Base-by-base conservation (phyloP, 257 asterid genomes). In the Nicotiana tomentosiformis region DNA sequence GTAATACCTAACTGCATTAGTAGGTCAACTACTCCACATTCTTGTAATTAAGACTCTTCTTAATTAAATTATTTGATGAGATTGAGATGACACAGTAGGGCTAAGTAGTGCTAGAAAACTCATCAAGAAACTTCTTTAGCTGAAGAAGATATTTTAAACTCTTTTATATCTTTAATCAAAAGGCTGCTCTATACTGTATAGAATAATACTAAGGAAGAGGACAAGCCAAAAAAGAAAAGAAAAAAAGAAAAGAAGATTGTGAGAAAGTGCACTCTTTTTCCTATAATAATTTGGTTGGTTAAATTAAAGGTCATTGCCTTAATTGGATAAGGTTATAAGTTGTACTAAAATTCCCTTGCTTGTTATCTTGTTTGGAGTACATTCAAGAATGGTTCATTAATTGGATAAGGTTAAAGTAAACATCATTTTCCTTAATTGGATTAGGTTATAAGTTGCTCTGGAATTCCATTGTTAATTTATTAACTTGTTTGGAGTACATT, bases 21-120 rank as follows among this genome's bases (percentile, higher is more conserved):
- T 82, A 17, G 89, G 79, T 87, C 89, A 87, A 89, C 93, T 58
- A 89, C 89, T 87, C 92, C 91, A 83, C 87, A 78, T 83, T 86
- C 87, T 33, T n/a, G 18, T 56, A 51, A 56, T 20, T 23, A 72
- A n/a, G 23, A 14, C 61, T 14, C 79, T 2, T 72, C 61, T 72
- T 72, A 72, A 72, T 70, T 39, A 66, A 30, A 7, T 15, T 32
- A 70, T 23, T 0, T 46, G 66, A 61, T 20, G 11, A 20, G 66
- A 61, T 20, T 61, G 66, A n/a, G 66, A 72, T 57, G 64, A 18
- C 64, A 57, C 26, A 18, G 26, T 23, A 23, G 14, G 39, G 23
- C 20, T 72, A 35, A 72, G 35, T 43, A 72, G 7, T 43, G 4
- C 61, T 46, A 2, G 37, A 72, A 70, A n/a, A 43, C 6, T 43